phyloP scores from a whole-genome alignment of 768 basidiomycete species.

The Tylopilus vinaceipallidus region DNA sequence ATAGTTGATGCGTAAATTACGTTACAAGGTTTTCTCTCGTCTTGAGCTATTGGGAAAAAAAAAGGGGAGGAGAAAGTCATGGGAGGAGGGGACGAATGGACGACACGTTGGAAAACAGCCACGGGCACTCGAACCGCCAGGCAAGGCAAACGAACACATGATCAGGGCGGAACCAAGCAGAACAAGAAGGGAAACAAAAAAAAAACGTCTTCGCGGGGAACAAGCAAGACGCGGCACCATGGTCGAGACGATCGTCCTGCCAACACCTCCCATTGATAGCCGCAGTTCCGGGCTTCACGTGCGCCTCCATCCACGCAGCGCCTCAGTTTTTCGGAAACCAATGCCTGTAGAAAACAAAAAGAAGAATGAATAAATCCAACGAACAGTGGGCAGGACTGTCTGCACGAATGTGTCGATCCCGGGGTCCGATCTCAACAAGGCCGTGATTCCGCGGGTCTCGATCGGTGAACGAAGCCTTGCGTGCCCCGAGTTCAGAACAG shows the following conservation, averaged over 20 bases:
- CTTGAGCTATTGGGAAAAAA: constrained; percentile 14
- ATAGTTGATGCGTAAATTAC: constrained; percentile 36
- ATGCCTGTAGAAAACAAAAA: constrained; percentile 29
- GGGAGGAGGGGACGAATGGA: too few relatives aligned
- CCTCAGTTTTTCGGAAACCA: constrained; percentile 17
- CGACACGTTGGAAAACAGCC: constrained; percentile 21
- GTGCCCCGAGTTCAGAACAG: too few relatives aligned
- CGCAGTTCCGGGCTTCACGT: too few relatives aligned
- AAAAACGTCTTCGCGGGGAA: too few relatives aligned
- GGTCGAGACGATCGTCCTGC: not conserved
- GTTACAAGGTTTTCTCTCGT: constrained; percentile 29
- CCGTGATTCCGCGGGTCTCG: constrained; percentile 1
- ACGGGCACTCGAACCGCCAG: constrained; percentile 3
- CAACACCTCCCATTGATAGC: constrained; percentile 10
- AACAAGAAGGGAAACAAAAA: constrained; percentile 3
- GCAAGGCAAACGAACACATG: constrained; percentile 11
- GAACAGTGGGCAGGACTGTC: constrained; percentile 15
- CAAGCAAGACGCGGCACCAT: not conserved
- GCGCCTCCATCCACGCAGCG: constrained; percentile 19
- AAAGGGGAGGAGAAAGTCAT: too few relatives aligned
- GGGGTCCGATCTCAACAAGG: constrained; percentile 1
- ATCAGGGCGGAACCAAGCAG: constrained; percentile 28
- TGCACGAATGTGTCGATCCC: constrained; percentile 11
- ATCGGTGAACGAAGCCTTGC: not conserved
- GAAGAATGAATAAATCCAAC: constrained; percentile 34